Conservation (phyloP, 805 yeast genomes). For the Nakazawaea wickerhamii region DNA sequence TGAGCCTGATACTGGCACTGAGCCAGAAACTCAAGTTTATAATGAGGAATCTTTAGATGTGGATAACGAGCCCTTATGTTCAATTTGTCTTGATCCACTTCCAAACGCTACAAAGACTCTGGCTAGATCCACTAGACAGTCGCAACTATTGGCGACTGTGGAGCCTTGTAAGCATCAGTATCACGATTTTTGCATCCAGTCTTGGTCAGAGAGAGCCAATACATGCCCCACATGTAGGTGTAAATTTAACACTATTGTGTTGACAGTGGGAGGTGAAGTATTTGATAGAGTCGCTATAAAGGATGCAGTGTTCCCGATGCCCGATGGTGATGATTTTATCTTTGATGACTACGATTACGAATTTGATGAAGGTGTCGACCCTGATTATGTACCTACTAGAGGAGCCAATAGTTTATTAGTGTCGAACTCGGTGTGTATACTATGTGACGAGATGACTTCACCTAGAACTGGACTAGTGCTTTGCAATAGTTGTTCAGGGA, state of each 20-base stretch:
- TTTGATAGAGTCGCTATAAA: slow-evolving; percentile 18
- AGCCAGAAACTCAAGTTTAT: neutral
- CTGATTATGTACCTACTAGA: slow-evolving; percentile 10
- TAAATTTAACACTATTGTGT: slow-evolving; percentile 19
- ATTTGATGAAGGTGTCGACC: slow-evolving; percentile 5
- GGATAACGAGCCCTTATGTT: slow-evolving; percentile 20
- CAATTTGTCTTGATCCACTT: slow-evolving; percentile 27
- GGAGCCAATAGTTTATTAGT: slow-evolving; percentile 1
- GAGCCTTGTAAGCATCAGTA: slow-evolving; percentile 30
- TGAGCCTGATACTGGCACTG: neutral
- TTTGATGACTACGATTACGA: slow-evolving; percentile 3
- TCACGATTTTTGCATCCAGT: slow-evolving; percentile 29
- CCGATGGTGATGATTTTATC: slow-evolving; percentile 17
- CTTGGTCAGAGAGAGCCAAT: slow-evolving; percentile 31
- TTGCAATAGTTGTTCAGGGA: slow-evolving; percentile 27
- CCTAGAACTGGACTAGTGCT: slow-evolving; percentile 21
- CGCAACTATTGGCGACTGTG: slow-evolving; percentile 22
- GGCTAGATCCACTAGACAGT: slow-evolving; percentile 19
- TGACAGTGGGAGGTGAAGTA: slow-evolving; percentile 15
- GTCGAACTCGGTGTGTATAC: slow-evolving; percentile 22
- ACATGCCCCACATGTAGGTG: slow-evolving; percentile 31
- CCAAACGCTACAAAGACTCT: slow-evolving; percentile 16
- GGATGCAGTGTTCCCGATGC: slow-evolving; percentile 19
- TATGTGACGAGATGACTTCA: slow-evolving; percentile 24
- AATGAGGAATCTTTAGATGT: neutral